These are phyloP conservation scores for Fraxinus baroniana DNA, from an alignment of 305 asterid species.

Conservation along the genomic window DNA sequence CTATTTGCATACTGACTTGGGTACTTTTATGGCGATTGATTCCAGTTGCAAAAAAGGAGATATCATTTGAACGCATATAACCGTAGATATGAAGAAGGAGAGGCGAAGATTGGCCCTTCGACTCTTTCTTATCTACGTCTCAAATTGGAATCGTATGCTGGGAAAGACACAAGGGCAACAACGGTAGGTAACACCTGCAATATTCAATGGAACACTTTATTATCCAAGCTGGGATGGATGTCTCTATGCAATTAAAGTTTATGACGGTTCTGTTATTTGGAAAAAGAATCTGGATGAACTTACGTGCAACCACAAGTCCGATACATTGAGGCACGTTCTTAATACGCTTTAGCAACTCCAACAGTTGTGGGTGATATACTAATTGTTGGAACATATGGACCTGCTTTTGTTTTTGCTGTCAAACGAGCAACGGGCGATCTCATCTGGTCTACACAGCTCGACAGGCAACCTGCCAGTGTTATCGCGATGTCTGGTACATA, in stretches of 20 bases:
- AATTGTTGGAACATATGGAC: not conserved
- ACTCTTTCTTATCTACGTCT: not conserved
- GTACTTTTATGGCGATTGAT: not conserved
- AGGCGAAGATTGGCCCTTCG: not conserved
- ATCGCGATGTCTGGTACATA: conserved; percentile 39
- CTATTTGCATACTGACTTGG: not conserved
- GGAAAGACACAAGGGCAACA: not conserved
- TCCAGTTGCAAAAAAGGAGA: not conserved
- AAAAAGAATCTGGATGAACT: not conserved
- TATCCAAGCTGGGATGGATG: not conserved
- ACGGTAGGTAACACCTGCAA: not conserved
- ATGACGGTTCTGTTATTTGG: not conserved
- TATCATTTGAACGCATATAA: not conserved
- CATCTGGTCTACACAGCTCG: conserved; percentile 51
- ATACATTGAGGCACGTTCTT: not conserved
- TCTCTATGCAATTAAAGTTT: not conserved
- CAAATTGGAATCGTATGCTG: not conserved
- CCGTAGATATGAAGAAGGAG: not conserved
- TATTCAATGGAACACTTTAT: not conserved
- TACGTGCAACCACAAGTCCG: not conserved
- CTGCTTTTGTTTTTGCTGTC: not conserved
- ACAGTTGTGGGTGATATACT: conserved; percentile 1
- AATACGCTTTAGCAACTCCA: conserved; percentile 27
- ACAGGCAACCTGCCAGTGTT: conserved; percentile 38
- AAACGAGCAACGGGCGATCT: conserved; percentile 35